These are phyloP conservation scores for Arthroderma uncinatum DNA, from an alignment of 2,329 filamentous ascomycete genomes.

Conservation along the genomic window DNA sequence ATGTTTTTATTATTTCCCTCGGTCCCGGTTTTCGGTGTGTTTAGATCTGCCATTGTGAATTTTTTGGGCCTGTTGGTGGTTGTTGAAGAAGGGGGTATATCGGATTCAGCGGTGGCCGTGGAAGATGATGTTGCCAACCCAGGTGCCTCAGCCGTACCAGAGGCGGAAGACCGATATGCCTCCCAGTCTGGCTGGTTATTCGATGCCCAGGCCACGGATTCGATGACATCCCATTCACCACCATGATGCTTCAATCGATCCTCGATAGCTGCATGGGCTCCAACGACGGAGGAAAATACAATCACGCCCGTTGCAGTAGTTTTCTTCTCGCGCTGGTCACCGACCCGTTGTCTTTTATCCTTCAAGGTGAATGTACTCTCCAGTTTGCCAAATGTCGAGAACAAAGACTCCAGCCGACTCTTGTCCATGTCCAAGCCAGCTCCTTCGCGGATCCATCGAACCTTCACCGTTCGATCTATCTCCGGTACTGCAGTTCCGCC, in stretches of 20 bases:
- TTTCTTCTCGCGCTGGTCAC: conserved; percentile 42
- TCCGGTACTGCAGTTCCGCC: conserved; percentile 38
- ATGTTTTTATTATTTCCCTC: conserved; percentile 22
- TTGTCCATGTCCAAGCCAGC: conserved; percentile 38
- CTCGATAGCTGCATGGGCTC: conserved; percentile 46
- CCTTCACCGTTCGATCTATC: conserved; percentile 47
- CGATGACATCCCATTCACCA: conserved; percentile 39
- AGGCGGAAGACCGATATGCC: conserved; percentile 13
- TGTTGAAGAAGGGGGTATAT: conserved; percentile 7
- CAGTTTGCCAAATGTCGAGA: conserved; percentile 46
- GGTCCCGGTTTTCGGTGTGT: conserved; percentile 15
- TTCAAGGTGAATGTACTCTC: conserved; percentile 46
- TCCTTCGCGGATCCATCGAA: conserved; percentile 44
- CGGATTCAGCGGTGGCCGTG: conserved; percentile 8
- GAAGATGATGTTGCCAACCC: conserved; percentile 3
- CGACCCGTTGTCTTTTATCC: conserved; percentile 44
- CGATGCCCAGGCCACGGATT: conserved; percentile 44
- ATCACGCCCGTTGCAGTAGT: conserved; percentile 44
- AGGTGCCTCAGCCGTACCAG: conserved; percentile 5
- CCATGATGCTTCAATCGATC: conserved; percentile 38
- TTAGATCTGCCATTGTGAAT: conserved; percentile 29
- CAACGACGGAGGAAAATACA: conserved; percentile 47
- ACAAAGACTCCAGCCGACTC: conserved; percentile 37
- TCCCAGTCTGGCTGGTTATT: conserved; percentile 42
- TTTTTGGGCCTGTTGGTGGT: conserved; percentile 16